phyloP scores from a whole-genome alignment of 441 rosid species.

The Jatropha multifida region DNA sequence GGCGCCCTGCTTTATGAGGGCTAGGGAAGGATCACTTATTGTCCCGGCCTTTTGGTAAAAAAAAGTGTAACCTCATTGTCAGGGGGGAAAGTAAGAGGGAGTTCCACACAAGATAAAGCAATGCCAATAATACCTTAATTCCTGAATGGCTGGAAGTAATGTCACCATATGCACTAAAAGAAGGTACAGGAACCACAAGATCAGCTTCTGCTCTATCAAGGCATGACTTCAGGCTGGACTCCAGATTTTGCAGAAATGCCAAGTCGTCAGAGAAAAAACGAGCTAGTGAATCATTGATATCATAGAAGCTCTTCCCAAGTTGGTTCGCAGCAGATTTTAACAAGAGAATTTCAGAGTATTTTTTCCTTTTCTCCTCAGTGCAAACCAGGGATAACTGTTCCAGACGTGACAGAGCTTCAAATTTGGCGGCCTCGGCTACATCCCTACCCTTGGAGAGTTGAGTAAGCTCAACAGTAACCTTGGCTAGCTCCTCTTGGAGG shows the following conservation, averaged over 20 bases:
- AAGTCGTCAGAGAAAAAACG: conserved; percentile 60
- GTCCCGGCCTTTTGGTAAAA: background rate
- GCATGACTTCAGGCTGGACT: conserved; percentile 51
- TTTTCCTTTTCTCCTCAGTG: conserved; percentile 56
- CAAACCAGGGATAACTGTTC: conserved; percentile 51
- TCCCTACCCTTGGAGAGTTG: conserved; percentile 62
- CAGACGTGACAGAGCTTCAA: conserved; percentile 59
- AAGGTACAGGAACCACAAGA: conserved; percentile 39
- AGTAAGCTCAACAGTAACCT: conserved; percentile 47
- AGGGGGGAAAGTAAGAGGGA: background rate
- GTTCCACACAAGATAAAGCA: conserved; percentile 8
- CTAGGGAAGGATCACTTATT: background rate
- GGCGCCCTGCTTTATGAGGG: background rate
- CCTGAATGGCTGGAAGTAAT: conserved; percentile 27
- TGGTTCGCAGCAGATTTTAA: conserved; percentile 50
- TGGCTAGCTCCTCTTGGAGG: conserved; percentile 84
- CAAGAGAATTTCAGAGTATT: conserved; percentile 44
- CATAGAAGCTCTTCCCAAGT: conserved; percentile 51
- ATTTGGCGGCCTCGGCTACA: conserved; percentile 60
- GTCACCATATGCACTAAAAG: conserved; percentile 26
- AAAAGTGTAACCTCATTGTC: background rate
- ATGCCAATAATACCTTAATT: conserved; percentile 47
- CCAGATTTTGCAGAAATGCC: conserved; percentile 68
- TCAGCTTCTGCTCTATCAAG: conserved; percentile 42
- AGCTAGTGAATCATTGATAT: conserved; percentile 43